These are phyloP conservation scores for Mycena sanguinolenta DNA, from an alignment of 768 basidiomycete species.

Conservation along the genomic window DNA sequence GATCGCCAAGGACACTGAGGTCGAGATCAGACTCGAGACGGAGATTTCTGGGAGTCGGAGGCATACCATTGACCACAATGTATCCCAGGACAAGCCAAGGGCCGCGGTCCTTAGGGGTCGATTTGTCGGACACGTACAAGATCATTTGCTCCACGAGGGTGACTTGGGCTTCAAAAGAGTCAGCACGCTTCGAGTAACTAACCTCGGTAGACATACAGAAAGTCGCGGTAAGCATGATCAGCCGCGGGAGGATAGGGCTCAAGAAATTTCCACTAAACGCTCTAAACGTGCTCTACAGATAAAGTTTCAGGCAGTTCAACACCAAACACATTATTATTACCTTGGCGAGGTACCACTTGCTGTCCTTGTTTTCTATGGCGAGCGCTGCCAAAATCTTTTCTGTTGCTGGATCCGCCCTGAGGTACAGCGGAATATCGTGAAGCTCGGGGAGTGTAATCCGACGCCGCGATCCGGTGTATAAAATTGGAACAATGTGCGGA, in stretches of 20 bases:
- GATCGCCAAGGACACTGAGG: slow-evolving; percentile 10
- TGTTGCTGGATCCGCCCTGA: slow-evolving; percentile 22
- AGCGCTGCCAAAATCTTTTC: slow-evolving; percentile 24
- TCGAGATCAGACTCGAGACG: background rate
- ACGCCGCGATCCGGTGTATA: slow-evolving; percentile 12
- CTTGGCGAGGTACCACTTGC: slow-evolving; percentile 8
- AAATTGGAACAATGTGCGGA: slow-evolving; percentile 22
- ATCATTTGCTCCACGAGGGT: slow-evolving; percentile 29
- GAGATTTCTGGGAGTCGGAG: background rate
- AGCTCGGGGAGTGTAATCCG: slow-evolving; percentile 27
- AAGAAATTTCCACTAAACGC: slow-evolving; percentile 13
- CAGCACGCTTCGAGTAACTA: background rate
- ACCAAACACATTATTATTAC: background rate
- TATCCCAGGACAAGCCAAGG: slow-evolving; percentile 10
- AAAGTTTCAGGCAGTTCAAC: background rate
- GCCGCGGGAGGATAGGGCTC: slow-evolving; percentile 16
- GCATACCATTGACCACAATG: slow-evolving; percentile 22
- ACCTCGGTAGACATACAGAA: slow-evolving; percentile 5
- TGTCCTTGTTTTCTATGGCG: slow-evolving; percentile 15
- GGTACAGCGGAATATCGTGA: slow-evolving; percentile 16
- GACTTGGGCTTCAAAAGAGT: slow-evolving; percentile 12
- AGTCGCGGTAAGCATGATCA: slow-evolving; percentile 5
- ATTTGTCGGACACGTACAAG: slow-evolving; percentile 22
- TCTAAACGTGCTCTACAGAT: slow-evolving; percentile 13
- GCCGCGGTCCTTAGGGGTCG: slow-evolving; percentile 26